Percentiles rank a stretch among this genome's conserved stretches.
Conservation (phyloP, 164 flowering plant species). For the Vitis labrusca region DNA sequence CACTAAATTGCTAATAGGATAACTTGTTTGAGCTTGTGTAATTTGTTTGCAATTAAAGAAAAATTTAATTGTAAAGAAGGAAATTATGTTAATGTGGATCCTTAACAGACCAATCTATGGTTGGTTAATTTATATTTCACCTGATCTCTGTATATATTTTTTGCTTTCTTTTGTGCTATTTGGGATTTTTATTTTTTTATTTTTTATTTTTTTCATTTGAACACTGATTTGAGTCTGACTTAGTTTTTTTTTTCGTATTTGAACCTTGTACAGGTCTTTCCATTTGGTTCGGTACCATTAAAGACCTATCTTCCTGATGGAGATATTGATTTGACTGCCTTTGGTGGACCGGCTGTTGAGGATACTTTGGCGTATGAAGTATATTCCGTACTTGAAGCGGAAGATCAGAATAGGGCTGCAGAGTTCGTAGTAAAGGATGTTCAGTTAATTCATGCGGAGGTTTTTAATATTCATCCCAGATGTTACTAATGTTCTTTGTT, state of each 20-base stretch:
- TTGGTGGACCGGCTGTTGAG: constrained; percentile 48
- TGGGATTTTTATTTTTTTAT: not conserved
- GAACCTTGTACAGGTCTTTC: constrained; percentile 57
- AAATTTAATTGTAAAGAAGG: too few relatives aligned
- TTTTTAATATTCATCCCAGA: constrained; percentile 14
- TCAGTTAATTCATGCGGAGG: constrained; percentile 87
- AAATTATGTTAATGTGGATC: too few relatives aligned
- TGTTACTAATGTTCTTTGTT: not conserved
- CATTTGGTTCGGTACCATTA: constrained; percentile 92
- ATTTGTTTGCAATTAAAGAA: too few relatives aligned
- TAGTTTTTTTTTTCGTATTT: not conserved
- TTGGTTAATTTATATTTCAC: too few relatives aligned
- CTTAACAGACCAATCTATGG: too few relatives aligned
- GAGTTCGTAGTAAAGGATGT: constrained; percentile 83
- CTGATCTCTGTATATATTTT: too few relatives aligned
- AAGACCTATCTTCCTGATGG: constrained; percentile 98
- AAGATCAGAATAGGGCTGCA: constrained; percentile 52
- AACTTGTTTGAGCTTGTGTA: too few relatives aligned
- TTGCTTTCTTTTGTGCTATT: too few relatives aligned
- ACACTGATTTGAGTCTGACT: too few relatives aligned
- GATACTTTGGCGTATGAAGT: constrained; percentile 65
- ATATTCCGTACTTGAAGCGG: constrained; percentile 58
- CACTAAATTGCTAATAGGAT: too few relatives aligned
- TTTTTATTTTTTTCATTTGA: not conserved
- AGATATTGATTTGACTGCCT: constrained; percentile 88